Evolutionary conservation across 164 flowering plant genomes (phyloP).

Genomic region (Stephania japonica): DNA sequence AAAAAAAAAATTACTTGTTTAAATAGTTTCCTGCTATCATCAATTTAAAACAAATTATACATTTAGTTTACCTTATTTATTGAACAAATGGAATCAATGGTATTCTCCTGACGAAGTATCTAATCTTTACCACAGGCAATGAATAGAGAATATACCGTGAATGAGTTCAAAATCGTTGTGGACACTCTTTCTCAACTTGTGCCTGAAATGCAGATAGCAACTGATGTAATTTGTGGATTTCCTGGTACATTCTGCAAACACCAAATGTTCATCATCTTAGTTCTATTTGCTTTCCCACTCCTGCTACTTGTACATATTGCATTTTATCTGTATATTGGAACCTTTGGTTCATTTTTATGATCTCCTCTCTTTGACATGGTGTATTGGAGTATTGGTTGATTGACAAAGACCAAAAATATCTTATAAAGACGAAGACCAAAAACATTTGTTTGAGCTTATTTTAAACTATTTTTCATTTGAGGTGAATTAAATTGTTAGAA

Average conservation of each 20-base stretch:
- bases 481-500: too few species aligned
- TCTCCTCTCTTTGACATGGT: neutral
- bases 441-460: too few species aligned
- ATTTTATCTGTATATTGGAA: neutral
- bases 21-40: neutral
- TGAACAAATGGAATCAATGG: neutral
- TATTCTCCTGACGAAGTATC: slow-evolving; percentile 7
- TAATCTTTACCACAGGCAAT: slow-evolving; percentile 58
- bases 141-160: slow-evolving; percentile 96
- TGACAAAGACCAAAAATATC: too few species aligned
- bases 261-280: neutral
- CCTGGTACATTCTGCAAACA: slow-evolving; percentile 58
- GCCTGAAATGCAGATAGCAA: slow-evolving; percentile 99
- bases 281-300: neutral
- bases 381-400: neutral
- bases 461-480: too few species aligned
- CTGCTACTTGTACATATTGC: neutral
- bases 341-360: neutral
- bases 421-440: too few species aligned
- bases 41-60: neutral
- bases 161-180: slow-evolving; percentile 83
- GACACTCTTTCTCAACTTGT: slow-evolving; percentile 85
- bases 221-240: slow-evolving; percentile 98
- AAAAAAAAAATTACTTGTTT: too few species aligned
- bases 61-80: neutral